phyloP scores from a whole-genome alignment of 805 yeast genomes.

The Ogataea zsoltii region DNA sequence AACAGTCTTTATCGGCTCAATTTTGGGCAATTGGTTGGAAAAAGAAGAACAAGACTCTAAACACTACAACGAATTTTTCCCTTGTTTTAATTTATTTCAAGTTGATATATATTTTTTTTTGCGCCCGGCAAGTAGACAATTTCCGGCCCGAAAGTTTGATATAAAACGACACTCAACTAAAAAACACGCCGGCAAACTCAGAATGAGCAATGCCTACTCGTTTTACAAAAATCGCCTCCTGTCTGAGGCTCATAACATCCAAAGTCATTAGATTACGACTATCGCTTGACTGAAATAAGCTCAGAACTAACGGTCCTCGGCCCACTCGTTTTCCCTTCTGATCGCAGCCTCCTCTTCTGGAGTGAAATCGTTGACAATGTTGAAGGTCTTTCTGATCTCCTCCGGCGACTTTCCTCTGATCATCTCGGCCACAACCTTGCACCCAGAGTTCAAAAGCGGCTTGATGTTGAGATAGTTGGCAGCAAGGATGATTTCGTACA shows the following conservation, averaged over 20 bases:
- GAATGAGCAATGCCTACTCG: background rate
- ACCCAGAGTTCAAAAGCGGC: conserved; percentile 75
- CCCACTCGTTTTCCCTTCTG: conserved; percentile 88
- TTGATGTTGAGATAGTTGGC: conserved; percentile 77
- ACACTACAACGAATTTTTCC: too few relatives aligned
- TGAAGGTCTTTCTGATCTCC: conserved; percentile 76
- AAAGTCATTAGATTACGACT: background rate
- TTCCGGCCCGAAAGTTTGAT: background rate
- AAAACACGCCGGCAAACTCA: background rate
- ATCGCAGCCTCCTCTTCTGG: conserved; percentile 89
- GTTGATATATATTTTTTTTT: background rate
- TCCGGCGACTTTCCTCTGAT: conserved; percentile 78
- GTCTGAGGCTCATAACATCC: background rate
- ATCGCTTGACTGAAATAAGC: too few relatives aligned
- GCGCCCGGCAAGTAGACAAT: background rate
- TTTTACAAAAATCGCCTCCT: too few relatives aligned
- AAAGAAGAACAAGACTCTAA: background rate
- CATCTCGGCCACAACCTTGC: conserved; percentile 83
- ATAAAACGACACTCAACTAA: too few relatives aligned
- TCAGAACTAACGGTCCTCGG: conserved; percentile 64
- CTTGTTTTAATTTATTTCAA: background rate
- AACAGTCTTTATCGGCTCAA: too few relatives aligned
- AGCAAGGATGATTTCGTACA: conserved; percentile 78
- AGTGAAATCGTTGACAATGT: conserved; percentile 78
- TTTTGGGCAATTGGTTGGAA: background rate